phyloP scores from a whole-genome alignment of 2,329 filamentous ascomycete genomes.

The Fusarium domesticum region DNA sequence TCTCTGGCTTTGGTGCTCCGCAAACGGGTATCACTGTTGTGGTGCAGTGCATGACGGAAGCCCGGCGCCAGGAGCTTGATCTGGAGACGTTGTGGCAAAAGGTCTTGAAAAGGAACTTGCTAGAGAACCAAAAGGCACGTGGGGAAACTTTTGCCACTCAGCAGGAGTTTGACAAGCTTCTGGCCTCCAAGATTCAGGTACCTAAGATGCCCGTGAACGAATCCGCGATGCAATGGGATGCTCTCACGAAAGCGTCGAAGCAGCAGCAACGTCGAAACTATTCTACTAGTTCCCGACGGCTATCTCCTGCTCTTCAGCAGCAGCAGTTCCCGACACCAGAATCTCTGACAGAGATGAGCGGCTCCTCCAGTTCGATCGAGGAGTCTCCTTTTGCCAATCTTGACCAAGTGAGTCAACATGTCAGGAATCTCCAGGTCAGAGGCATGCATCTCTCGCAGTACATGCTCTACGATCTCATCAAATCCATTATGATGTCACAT shows the following conservation, averaged over 20 bases:
- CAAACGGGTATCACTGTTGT: conserved; percentile 51
- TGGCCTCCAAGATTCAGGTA: conserved; percentile 35
- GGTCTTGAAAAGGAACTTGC: conserved; percentile 37
- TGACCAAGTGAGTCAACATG: conserved; percentile 24
- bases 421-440: conserved; percentile 40
- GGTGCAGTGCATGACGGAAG: conserved; percentile 57
- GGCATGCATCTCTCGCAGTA: conserved; percentile 37
- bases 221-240: conserved; percentile 36
- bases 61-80: conserved; percentile 50
- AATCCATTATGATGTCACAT: conserved; percentile 35
- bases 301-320: conserved; percentile 9
- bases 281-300: conserved; percentile 32
- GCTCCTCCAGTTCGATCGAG: neutral
- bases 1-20: conserved; percentile 72
- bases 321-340: neutral
- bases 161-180: conserved; percentile 29
- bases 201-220: conserved; percentile 33
- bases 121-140: conserved; percentile 30
- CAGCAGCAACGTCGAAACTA: conserved; percentile 33
- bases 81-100: conserved; percentile 53
- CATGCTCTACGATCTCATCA: conserved; percentile 39
- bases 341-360: neutral
- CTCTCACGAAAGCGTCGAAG: conserved; percentile 32
- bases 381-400: conserved; percentile 12
- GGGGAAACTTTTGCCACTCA: conserved; percentile 24